phyloP scores from a whole-genome alignment of 2,329 filamentous ascomycete species.

The Zasmidium cellare region DNA sequence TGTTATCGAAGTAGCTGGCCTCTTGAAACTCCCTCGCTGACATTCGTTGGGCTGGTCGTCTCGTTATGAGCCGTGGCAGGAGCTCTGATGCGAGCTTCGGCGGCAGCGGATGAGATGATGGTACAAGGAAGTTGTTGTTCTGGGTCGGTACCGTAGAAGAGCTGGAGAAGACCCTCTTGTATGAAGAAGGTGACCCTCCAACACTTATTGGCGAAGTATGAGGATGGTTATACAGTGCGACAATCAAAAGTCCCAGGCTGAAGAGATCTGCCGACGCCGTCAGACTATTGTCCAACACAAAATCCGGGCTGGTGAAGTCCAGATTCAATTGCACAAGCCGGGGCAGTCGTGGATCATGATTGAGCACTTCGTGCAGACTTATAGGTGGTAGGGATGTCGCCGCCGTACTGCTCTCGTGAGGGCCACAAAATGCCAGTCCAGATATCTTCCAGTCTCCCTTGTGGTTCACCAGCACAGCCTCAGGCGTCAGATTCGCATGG shows the following conservation, averaged over 20 bases:
- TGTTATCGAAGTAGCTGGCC: conserved; percentile 95
- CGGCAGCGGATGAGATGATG: conserved; percentile 72
- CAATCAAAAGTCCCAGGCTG: conserved; percentile 82
- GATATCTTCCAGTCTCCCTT: conserved; percentile 99
- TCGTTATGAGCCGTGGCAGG: conserved; percentile 80
- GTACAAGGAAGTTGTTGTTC: conserved; percentile 74
- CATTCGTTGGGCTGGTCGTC: conserved; percentile 82
- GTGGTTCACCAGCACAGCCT: conserved; percentile 88
- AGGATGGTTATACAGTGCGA: conserved; percentile 92
- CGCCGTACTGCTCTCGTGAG: conserved; percentile 68
- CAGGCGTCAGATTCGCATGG: conserved; percentile 91
- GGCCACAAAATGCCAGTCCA: conserved; percentile 85
- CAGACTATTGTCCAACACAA: conserved; percentile 86
- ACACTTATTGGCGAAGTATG: conserved; percentile 83
- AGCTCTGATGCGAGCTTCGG: conserved; percentile 74
- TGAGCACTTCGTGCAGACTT: conserved; percentile 78
- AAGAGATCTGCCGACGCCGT: conserved; percentile 88
- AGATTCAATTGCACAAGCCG: conserved; percentile 82
- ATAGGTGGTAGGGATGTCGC: conserved; percentile 74
- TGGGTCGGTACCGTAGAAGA: conserved; percentile 76
- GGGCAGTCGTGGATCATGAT: conserved; percentile 81
- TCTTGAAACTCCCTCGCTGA: conserved; percentile 90
- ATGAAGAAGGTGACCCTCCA: conserved; percentile 76
- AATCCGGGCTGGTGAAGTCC: conserved; percentile 93
- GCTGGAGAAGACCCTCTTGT: conserved; percentile 79